A percentile compares a stretch with the other conserved stretches of the same genome.
phyloP scores from a whole-genome alignment of 1,284 basidiomycete species.

The Boletus austroedulis region DNA sequence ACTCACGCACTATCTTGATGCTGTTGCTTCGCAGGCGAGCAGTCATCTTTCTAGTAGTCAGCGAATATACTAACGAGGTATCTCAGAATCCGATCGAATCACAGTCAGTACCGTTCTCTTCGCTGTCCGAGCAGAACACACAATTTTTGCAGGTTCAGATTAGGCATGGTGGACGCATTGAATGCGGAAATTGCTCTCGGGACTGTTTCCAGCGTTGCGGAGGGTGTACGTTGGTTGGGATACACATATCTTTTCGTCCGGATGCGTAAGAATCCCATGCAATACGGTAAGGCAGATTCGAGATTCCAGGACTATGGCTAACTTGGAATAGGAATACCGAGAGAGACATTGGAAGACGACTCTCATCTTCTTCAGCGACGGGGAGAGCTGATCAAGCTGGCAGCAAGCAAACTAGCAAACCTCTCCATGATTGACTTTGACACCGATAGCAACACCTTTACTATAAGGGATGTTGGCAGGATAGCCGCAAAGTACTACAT shows the following conservation, averaged over 20 bases:
- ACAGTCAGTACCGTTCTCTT: slow-evolving; percentile 54
- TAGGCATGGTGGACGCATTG: slow-evolving; percentile 86
- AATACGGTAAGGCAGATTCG: slow-evolving; percentile 66
- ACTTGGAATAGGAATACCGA: slow-evolving; percentile 64
- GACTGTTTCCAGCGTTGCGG: slow-evolving; percentile 84
- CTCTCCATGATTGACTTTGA: slow-evolving; percentile 84
- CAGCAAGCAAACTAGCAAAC: slow-evolving; percentile 71
- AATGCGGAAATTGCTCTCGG: slow-evolving; percentile 97
- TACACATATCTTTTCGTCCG: slow-evolving; percentile 98
- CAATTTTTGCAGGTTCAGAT: slow-evolving; percentile 62
- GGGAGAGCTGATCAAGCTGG: slow-evolving; percentile 65
- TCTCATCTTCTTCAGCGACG: slow-evolving; percentile 77
- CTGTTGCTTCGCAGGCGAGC: slow-evolving; percentile 81
- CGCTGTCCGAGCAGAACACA: slow-evolving; percentile 2
- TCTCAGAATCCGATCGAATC: slow-evolving; percentile 92
- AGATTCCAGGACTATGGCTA: neutral
- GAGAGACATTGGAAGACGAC: slow-evolving; percentile 74
- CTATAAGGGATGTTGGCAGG: slow-evolving; percentile 84
- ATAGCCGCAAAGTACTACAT: slow-evolving; percentile 99
- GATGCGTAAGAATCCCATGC: slow-evolving; percentile 89
- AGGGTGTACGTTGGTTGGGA: slow-evolving; percentile 94
- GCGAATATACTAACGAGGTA: slow-evolving; percentile 4
- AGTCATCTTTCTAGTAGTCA: neutral
- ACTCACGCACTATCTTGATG: slow-evolving; percentile 87
- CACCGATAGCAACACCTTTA: slow-evolving; percentile 63